Evolutionary conservation across 768 basidiomycete species (phyloP), one percentile per base, ranked within the genome.

Genomic region (Phaeotremella skinneri): DNA sequence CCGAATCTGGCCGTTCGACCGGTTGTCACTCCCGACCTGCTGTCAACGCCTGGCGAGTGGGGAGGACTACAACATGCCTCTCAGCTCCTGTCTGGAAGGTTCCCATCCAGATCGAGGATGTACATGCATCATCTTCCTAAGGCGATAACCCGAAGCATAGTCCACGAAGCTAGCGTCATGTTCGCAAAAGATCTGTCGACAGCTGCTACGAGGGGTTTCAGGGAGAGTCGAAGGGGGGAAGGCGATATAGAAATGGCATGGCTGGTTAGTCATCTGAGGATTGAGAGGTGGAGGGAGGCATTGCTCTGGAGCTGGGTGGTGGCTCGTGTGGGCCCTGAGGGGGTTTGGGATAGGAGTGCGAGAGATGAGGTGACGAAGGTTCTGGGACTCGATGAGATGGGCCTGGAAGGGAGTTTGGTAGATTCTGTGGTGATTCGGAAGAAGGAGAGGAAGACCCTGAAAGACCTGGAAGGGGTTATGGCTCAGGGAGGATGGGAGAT

Each of bases 251-350:
- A 72, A 30, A 69, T 73, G 47, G 61, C 62, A 4, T 75, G 72
- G 68, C 55, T 76, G 48, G 63, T 59, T 16, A 69, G 62, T 2
- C 67, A 72, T 51, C 39, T 73, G 23, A 27, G 67, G 30, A 66
- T 76, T 9, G 75, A 76, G 56, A 56, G 75, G 31, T 75, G 73
- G 73, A 52, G 75, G 49, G 75, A 76, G 58, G 72, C 73, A 2
- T 51, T 76, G 30, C 58, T 76, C 2, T 76, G 75, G 75, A 62
- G 51, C 31, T 76, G 67, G 65, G 65, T 58, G 0, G 72, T 76
- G 0, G 75, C 61, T 2, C 67, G 60, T 29, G 43, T 76, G 2
- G 63, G 67, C 11, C 37, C 45, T 37, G 58, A 64, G 1, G 74
- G 69, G 3, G 42, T 56, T 2, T 75, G 72, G 75, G 64, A 51